Evolutionary conservation across 148 eudicot genomes (phyloP), one percentile per base, ranked within the genome.

Genomic region (Agrostemma githago): DNA sequence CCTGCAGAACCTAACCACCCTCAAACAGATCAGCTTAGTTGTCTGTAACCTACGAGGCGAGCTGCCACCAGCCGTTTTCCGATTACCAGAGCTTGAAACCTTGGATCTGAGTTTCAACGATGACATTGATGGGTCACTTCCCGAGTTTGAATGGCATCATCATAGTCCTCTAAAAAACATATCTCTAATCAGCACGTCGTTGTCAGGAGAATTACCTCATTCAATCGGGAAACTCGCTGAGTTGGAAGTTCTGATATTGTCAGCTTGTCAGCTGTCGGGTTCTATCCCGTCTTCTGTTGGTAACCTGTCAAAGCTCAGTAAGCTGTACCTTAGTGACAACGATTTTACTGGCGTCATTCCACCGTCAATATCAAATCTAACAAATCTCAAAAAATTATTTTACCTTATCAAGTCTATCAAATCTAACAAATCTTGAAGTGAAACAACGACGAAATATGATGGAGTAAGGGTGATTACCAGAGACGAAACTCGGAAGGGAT

Each of bases 101-200:
- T 68, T 81, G 6, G 10, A 0, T 0, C 2, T 81, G 6, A 0
- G 8, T 10, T 8, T 3, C 0, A 84, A 84, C 41, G 8, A 9
- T 2, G 2, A 63, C 6, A 70, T 84, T 1, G 48, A 0, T 7
- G 82, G 86, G 4, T 3, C 5, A 38, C 67, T 83, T 44, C 82
- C 86, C 2, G 78, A 78, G 17, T 81, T 84, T 73, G n/a, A n/a
- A n/a, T n/a, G n/a, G n/a, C 73, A 41, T 3, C 10, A 3, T 1
- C 60, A 20, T 2, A 73, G 68, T 42, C 66, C 71, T 5, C 76
- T 84, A 3, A 4, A 40, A 44, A 3, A 0, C 0, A 5, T 84
- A 21, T 0, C 0, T 0, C 62, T 81, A 15, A 0, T 0, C 1
- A 0, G 0, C 0, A 78, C 84, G 4, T 4, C 8, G 5, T 74